These are phyloP conservation scores for Rhynchosporium graminicola DNA, from an alignment of 2,329 filamentous ascomycete genomes.

Conservation along the genomic window DNA sequence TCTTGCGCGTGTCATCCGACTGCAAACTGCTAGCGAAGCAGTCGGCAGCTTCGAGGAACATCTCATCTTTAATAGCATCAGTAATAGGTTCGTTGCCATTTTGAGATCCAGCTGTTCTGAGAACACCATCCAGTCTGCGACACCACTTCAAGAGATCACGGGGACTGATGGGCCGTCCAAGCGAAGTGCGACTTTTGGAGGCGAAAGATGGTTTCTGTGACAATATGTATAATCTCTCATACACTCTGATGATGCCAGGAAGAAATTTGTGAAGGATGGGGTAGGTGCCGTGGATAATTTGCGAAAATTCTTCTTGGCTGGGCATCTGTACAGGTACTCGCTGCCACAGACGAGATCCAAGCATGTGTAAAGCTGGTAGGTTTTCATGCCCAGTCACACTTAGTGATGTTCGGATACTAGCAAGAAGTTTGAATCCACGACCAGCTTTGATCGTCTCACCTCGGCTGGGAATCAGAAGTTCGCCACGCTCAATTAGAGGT, in stretches of 20 bases:
- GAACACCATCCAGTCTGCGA: conserved; percentile 67
- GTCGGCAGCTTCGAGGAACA: conserved; percentile 92
- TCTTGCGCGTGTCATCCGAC: conserved; percentile 59
- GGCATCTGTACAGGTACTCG: conserved; percentile 69
- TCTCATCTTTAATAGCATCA: conserved; percentile 74
- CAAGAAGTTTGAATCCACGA: conserved; percentile 85
- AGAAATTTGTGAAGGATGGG: conserved; percentile 67
- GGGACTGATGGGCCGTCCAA: conserved; percentile 59
- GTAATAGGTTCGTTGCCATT: conserved; percentile 69
- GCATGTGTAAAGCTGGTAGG: conserved; percentile 65
- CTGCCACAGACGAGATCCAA: conserved; percentile 87
- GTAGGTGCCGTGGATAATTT: conserved; percentile 71
- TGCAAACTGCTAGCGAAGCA: conserved; percentile 85
- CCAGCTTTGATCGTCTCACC: conserved; percentile 83
- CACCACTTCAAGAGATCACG: conserved; percentile 93
- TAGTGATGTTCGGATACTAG: conserved; percentile 78
- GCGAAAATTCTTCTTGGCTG: conserved; percentile 66
- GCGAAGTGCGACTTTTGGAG: conserved; percentile 51
- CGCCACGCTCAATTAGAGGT: conserved; percentile 88
- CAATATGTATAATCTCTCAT: conserved; percentile 53
- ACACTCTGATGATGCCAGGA: conserved; percentile 60
- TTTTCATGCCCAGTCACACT: conserved; percentile 68
- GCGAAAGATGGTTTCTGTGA: conserved; percentile 45
- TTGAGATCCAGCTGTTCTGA: conserved; percentile 61
- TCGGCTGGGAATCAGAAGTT: conserved; percentile 84